Conservation (phyloP, 345 rosid genomes). For the Eucalyptus erythrocorys region DNA sequence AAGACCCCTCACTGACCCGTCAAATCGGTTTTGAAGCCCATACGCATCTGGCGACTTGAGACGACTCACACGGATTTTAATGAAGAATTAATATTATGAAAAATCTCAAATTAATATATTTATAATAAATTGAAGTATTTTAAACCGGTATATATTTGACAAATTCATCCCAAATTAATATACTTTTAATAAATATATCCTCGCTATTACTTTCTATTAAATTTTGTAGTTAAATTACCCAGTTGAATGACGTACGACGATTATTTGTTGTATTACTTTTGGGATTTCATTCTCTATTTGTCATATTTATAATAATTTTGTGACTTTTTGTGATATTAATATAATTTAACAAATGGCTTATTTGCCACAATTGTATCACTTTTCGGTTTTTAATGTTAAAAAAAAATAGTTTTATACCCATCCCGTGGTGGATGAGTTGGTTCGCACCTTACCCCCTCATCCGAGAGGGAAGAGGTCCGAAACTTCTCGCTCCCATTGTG, state of each 20-base stretch:
- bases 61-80: background rate
- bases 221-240: fast-evolving
- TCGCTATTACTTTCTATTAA: fast-evolving
- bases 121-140: fast-evolving
- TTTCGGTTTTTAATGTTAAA: fast-evolving
- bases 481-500: too few relatives aligned
- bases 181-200: fast-evolving
- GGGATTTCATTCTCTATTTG: too few relatives aligned
- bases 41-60: too few relatives aligned
- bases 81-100: fast-evolving
- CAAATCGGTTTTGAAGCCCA: background rate
- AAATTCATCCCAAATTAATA: fast-evolving
- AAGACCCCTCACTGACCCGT: background rate
- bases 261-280: fast-evolving
- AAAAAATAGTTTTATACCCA: too few relatives aligned
- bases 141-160: fast-evolving
- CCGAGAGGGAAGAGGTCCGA: too few relatives aligned
- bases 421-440: too few relatives aligned
- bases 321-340: too few relatives aligned
- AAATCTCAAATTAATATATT: too few relatives aligned
- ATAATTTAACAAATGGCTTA: fast-evolving
- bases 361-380: too few relatives aligned
- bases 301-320: too few relatives aligned
- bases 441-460: too few relatives aligned
- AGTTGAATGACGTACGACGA: fast-evolving